Evolutionary conservation across 176 grass and related monocot species (phyloP).

Genomic region (Oryza australiensis): DNA sequence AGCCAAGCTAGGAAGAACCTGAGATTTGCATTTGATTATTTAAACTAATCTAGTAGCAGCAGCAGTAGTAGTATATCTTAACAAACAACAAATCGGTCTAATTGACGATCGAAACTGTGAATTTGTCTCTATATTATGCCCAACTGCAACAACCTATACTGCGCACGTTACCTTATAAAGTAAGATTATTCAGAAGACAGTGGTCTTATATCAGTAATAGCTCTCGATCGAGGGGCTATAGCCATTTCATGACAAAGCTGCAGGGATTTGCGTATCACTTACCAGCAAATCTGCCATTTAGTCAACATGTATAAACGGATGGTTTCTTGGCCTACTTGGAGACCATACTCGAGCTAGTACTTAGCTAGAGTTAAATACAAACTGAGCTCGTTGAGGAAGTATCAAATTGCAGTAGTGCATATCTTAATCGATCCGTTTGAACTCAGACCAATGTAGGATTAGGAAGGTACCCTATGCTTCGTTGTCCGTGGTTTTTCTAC

Average conservation of each 20-base stretch:
- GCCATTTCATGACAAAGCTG: neutral
- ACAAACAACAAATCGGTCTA: neutral
- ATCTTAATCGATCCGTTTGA: constrained; percentile 17
- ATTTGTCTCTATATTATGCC: neutral
- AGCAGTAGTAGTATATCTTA: neutral
- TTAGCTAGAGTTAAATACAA: neutral
- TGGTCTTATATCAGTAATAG: constrained; percentile 11
- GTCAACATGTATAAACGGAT: constrained; percentile 15
- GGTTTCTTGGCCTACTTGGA: neutral
- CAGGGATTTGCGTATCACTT: constrained; percentile 29
- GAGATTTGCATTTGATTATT: neutral
- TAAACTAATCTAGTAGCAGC: constrained; percentile 5
- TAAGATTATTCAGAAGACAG: constrained; percentile 14
- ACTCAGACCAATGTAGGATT: neutral
- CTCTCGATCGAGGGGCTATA: neutral
- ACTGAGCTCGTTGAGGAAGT: neutral
- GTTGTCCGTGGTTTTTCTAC: constrained; percentile 11
- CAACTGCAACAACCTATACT: neutral
- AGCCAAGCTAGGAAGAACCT: constrained; percentile 7
- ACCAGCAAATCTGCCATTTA: constrained; percentile 6
- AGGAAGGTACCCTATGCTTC: neutral
- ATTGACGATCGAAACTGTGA: neutral
- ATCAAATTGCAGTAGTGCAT: neutral
- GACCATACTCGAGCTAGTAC: neutral
- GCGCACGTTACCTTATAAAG: neutral